Evolutionary conservation across 176 grass and related monocot species (phyloP), one percentile per base, ranked within the genome.

Genomic region (Phoenix roebelenii): DNA sequence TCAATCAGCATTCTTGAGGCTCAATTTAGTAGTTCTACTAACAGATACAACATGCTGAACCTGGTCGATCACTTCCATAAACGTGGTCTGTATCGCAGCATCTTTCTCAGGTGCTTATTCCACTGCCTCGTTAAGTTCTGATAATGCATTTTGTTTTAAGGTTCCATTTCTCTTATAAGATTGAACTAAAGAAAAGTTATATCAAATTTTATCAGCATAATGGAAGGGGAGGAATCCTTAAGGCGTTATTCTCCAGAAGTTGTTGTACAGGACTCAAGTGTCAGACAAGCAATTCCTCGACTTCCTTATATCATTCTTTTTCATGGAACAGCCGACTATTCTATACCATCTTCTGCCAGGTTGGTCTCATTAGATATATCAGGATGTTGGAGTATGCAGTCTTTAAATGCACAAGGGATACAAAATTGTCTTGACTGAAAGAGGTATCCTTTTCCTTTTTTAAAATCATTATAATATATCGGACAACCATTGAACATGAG

Each of bases 271-370:
- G 79, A 85, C 4, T 80, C 79, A 57, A 80, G 70, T 83, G 26
- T 68, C 51, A 66, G 76, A 28, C n/a, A 18, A 82, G 83, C 72
- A 52, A 80, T 83, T 83, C 63, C 79, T 69, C 69, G 79, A 65
- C 77, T 98, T 12, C 93, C 93, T 61, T 82, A 22, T 69, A 81
- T 98, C 65, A 79, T 92, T 55, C 81, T 98, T 67, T 85, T 89
- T 72, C 93, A 92, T 80, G 93, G 93, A 80, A 92, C 87, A 50
- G 81, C 54, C 39, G 93, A 92, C 83, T 89, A 92, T 88, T 92
- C 93, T 19, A 92, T 98, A 85, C 93, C 93, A 50, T 83, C 84
- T 68, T 85, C 75, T 73, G 61, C 93, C 59, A 98, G 93, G 93
- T 98, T 77, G 51, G 66, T 77, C 77, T 22, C 68, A 25, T 1